Conservation (phyloP, 2,329 filamentous ascomycete genomes). For the Fusarium caatingaense region DNA sequence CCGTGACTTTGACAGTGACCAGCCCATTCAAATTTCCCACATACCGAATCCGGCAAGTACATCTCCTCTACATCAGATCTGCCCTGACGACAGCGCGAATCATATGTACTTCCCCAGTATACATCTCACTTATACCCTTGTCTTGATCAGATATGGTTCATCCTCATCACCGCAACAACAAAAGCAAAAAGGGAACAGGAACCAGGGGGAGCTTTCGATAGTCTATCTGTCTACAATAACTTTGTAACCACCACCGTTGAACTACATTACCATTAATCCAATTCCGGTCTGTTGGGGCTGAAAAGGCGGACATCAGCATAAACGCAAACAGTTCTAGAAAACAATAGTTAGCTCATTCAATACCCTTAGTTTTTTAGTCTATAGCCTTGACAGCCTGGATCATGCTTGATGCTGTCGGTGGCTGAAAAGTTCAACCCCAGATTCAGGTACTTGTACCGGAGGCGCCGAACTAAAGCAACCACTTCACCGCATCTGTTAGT, state of each 20-base stretch:
- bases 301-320: neutral
- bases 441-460: conserved; percentile 23
- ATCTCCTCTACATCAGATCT: conserved; percentile 5
- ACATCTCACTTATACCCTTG: conserved; percentile 31
- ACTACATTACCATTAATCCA: neutral
- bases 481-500: conserved; percentile 27
- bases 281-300: neutral
- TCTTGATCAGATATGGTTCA: conserved; percentile 18
- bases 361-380: neutral
- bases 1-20: conserved; percentile 10
- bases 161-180: conserved; percentile 38
- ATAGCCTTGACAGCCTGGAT: conserved; percentile 4
- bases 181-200: conserved; percentile 2
- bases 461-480: conserved; percentile 26
- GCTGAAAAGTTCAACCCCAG: conserved; percentile 28
- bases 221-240: neutral
- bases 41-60: conserved; percentile 37
- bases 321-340: conserved; percentile 16
- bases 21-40: conserved; percentile 37
- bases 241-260: neutral
- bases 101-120: conserved; percentile 20
- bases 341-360: neutral
- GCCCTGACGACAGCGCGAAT: neutral
- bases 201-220: conserved; percentile 5
- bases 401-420: conserved; percentile 17